Conservation (phyloP, 2,329 filamentous ascomycete genomes). For the Aspergillus tanneri region DNA sequence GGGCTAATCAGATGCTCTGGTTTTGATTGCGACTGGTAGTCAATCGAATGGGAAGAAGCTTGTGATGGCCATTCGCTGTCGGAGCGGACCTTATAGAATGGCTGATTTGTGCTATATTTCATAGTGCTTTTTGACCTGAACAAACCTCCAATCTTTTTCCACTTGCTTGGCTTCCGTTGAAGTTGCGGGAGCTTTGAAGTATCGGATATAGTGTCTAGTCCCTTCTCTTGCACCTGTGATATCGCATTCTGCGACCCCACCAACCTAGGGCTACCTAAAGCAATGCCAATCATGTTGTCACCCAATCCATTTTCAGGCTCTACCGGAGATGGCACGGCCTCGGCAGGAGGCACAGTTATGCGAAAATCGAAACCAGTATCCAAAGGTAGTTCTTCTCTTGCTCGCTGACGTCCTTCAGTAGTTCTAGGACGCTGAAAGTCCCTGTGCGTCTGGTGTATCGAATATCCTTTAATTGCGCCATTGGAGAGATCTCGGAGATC, state of each 20-base stretch:
- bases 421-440: conserved; percentile 23
- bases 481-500: conserved; percentile 26
- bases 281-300: conserved; percentile 66
- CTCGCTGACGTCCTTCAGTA: conserved; percentile 18
- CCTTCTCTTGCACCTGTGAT: conserved; percentile 18
- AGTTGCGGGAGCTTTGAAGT: conserved; percentile 15
- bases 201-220: conserved; percentile 13
- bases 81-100: conserved; percentile 31
- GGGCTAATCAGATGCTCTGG: conserved; percentile 8
- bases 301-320: conserved; percentile 25
- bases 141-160: conserved; percentile 48
- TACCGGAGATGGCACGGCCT: conserved; percentile 19
- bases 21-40: conserved; percentile 12
- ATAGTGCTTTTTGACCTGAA: conserved; percentile 41
- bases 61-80: conserved; percentile 23
- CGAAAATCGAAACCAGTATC: conserved; percentile 32
- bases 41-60: conserved; percentile 22
- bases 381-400: conserved; percentile 16
- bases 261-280: conserved; percentile 65
- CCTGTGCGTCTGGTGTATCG: conserved; percentile 14
- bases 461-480: conserved; percentile 12
- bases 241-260: conserved; percentile 18
- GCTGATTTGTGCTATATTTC: conserved; percentile 21
- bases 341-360: conserved; percentile 28
- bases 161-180: conserved; percentile 44